phyloP scores from a whole-genome alignment of 1,284 basidiomycete genomes.

The Ustilago tritici region DNA sequence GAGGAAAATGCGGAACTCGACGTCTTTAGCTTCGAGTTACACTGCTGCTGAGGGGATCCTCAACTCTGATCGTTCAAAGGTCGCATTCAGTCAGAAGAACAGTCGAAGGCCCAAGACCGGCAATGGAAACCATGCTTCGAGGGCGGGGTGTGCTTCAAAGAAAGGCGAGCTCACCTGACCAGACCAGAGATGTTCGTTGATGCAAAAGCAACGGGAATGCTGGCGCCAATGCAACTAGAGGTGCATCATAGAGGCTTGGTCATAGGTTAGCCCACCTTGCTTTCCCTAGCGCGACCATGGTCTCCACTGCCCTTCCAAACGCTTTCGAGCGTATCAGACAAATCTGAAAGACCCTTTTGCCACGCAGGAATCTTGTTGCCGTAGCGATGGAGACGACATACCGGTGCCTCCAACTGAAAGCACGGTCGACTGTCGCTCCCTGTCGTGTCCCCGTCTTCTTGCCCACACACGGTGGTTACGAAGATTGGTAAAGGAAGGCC shows the following conservation, averaged over 20 bases:
- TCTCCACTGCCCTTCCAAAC: not conserved
- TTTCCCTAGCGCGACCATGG: slow-evolving; percentile 7
- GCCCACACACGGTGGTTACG: too few relatives aligned
- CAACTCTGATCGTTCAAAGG: not conserved
- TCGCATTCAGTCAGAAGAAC: not conserved
- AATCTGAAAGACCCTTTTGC: slow-evolving; percentile 1
- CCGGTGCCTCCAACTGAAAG: too few relatives aligned
- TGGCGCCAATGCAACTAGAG: not conserved
- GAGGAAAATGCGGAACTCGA: not conserved
- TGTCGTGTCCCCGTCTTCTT: not conserved
- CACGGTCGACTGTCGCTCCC: not conserved
- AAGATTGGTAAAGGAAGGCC: too few relatives aligned
- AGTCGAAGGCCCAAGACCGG: not conserved
- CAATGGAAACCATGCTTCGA: not conserved
- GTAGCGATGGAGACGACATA: not conserved
- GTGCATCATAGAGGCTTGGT: not conserved
- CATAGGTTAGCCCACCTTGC: not conserved
- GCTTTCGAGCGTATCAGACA: not conserved
- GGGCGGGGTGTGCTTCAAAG: not conserved
- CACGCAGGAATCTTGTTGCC: slow-evolving; percentile 1
- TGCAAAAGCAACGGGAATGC: not conserved
- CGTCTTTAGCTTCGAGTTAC: not conserved
- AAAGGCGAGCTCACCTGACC: not conserved
- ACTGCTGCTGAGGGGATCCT: not conserved
- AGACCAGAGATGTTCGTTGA: not conserved